These are phyloP conservation scores for Cyberlindnera nakhonratchasimensis DNA, from an alignment of 805 yeast genomes.

Conservation along the genomic window DNA sequence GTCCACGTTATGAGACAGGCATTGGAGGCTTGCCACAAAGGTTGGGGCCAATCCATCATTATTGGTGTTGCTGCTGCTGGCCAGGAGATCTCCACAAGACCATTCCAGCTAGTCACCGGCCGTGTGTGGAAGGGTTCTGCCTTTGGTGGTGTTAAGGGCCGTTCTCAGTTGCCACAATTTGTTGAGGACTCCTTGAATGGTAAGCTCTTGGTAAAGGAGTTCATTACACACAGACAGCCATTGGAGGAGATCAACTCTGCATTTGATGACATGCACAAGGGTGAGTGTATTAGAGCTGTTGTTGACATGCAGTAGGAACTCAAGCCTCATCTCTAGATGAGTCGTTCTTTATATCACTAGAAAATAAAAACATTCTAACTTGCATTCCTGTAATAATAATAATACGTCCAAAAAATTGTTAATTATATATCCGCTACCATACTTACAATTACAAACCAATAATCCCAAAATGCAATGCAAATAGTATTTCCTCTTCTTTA, in stretches of 20 bases:
- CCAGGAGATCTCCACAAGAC: conserved; percentile 92
- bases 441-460: background rate
- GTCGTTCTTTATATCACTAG: background rate
- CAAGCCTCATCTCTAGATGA: conserved; percentile 3
- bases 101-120: conserved; percentile 98
- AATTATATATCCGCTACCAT: background rate
- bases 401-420: conserved; percentile 1
- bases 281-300: conserved; percentile 93
- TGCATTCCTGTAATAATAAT: conserved; percentile 1
- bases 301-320: conserved; percentile 39
- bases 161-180: conserved; percentile 88
- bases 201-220: conserved; percentile 85
- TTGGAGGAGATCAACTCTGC: conserved; percentile 81
- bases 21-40: conserved; percentile 95
- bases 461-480: conserved; percentile 3
- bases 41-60: conserved; percentile 95
- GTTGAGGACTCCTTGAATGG: conserved; percentile 85
- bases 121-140: conserved; percentile 99
- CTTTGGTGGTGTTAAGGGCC: conserved; percentile 98
- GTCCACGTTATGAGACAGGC: conserved; percentile 94
- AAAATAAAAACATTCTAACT: background rate
- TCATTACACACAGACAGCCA: conserved; percentile 85
- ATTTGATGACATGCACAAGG: conserved; percentile 91
- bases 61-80: conserved; percentile 99
- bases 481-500: background rate